phyloP scores from a whole-genome alignment of 2,329 filamentous ascomycete genomes.

The Lithohypha guttulata region DNA sequence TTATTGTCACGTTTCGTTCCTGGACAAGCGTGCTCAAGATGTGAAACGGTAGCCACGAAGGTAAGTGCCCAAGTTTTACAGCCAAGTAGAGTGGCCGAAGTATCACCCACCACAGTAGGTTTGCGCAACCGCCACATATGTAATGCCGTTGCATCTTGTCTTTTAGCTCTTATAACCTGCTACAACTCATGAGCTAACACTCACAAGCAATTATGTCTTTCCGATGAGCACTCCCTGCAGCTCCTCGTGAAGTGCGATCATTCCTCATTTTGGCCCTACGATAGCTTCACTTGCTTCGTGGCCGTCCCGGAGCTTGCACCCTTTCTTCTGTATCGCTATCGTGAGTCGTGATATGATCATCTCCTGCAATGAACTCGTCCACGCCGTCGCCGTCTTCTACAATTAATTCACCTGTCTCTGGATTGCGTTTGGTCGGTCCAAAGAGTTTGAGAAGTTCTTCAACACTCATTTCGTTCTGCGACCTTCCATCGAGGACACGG shows the following conservation, averaged over 20 bases:
- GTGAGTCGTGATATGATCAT: neutral
- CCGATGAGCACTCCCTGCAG: neutral
- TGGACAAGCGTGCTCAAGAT: too few relatives aligned
- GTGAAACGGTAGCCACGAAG: too few relatives aligned
- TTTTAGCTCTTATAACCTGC: too few relatives aligned
- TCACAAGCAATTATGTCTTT: too few relatives aligned
- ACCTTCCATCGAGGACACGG: conserved; percentile 13
- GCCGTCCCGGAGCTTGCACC: conserved; percentile 1
- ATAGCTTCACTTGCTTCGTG: neutral
- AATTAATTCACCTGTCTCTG: conserved; percentile 14
- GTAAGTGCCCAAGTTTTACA: too few relatives aligned
- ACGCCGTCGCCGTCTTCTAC: conserved; percentile 12
- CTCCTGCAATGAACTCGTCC: conserved; percentile 3
- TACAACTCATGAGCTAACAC: too few relatives aligned
- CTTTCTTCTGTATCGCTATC: conserved; percentile 3
- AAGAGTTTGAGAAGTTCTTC: conserved; percentile 24
- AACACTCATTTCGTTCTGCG: conserved; percentile 13
- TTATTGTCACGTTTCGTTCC: too few relatives aligned
- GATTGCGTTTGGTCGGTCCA: conserved; percentile 12
- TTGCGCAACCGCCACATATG: too few relatives aligned
- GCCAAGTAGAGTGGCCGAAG: too few relatives aligned
- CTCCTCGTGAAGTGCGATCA: neutral
- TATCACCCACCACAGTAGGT: too few relatives aligned
- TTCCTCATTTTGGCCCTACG: neutral
- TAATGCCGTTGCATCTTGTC: too few relatives aligned